Percentiles rank a stretch among this genome's conserved stretches.
These are phyloP conservation scores for Schwanniomyces pseudopolymorphus DNA, from an alignment of 805 yeast species.

Conservation along the genomic window DNA sequence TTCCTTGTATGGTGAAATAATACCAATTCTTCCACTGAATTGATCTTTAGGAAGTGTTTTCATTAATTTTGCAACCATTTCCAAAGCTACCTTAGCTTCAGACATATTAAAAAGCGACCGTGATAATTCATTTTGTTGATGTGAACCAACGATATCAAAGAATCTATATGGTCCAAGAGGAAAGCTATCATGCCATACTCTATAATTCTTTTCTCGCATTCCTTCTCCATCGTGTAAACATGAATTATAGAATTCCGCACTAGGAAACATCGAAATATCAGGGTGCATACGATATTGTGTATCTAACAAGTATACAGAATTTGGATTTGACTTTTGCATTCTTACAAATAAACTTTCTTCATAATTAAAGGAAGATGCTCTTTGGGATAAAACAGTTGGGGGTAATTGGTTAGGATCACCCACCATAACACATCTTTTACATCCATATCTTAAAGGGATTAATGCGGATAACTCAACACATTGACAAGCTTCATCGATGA, in stretches of 20 bases:
- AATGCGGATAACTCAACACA: constrained; percentile 90
- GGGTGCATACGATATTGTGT: constrained; percentile 99
- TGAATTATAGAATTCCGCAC: constrained; percentile 74
- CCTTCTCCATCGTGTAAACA: constrained; percentile 73
- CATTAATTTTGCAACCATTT: constrained; percentile 56
- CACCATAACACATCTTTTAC: constrained; percentile 89
- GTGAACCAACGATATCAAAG: constrained; percentile 63
- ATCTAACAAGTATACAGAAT: constrained; percentile 69
- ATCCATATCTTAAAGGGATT: constrained; percentile 90
- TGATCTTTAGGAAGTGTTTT: constrained; percentile 46
- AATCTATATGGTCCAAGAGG: constrained; percentile 76
- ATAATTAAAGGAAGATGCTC: constrained; percentile 75
- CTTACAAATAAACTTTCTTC: constrained; percentile 93
- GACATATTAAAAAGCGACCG: constrained; percentile 67
- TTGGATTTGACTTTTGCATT: constrained; percentile 69
- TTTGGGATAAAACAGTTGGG: constrained; percentile 90
- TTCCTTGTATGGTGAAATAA: constrained; percentile 93
- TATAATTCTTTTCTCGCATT: constrained; percentile 57
- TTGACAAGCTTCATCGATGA: constrained; percentile 97
- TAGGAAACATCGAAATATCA: constrained; percentile 81
- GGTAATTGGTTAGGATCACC: constrained; percentile 99
- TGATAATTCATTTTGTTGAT: constrained; percentile 61
- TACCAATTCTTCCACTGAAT: constrained; percentile 76
- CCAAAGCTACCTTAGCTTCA: constrained; percentile 76
- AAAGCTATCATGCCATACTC: constrained; percentile 71